These are phyloP conservation scores for Dictyostelium capitatum DNA, from an alignment of 78 protist species.

Conservation along the genomic window DNA sequence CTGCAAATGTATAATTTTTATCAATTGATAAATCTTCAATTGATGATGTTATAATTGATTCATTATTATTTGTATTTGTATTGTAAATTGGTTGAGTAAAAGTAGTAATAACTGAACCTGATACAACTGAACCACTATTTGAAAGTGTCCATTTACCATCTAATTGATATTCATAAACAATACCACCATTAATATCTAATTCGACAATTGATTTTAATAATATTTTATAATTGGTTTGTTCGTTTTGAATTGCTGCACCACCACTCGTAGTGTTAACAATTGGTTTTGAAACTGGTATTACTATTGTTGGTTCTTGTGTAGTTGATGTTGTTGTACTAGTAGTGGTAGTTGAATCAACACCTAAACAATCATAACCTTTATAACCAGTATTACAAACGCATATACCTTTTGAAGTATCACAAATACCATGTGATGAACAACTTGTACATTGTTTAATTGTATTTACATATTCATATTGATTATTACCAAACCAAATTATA, in stretches of 20 bases:
- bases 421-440: not conserved
- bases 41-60: not conserved
- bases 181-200: not conserved
- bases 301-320: not conserved
- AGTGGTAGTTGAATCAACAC: not conserved
- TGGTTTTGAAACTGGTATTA: not conserved
- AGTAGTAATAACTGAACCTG: too few species aligned
- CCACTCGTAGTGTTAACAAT: not conserved
- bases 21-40: not conserved
- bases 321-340: not conserved
- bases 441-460: not conserved
- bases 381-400: not conserved
- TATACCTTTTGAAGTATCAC: not conserved
- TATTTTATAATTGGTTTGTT: slow-evolving; percentile 4
- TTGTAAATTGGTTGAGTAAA: not conserved
- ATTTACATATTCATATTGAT: not conserved
- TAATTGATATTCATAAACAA: not conserved
- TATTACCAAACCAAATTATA: not conserved
- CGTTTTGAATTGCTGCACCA: not conserved
- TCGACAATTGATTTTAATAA: not conserved
- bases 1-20: too few species aligned
- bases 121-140: not conserved
- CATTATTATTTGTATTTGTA: not conserved
- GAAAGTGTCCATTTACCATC: not conserved
- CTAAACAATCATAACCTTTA: not conserved